Percentiles rank a stretch among this genome's conserved stretches.
phyloP scores from a whole-genome alignment of 2,329 filamentous ascomycete species.

The Pyrenochaeta sp. region DNA sequence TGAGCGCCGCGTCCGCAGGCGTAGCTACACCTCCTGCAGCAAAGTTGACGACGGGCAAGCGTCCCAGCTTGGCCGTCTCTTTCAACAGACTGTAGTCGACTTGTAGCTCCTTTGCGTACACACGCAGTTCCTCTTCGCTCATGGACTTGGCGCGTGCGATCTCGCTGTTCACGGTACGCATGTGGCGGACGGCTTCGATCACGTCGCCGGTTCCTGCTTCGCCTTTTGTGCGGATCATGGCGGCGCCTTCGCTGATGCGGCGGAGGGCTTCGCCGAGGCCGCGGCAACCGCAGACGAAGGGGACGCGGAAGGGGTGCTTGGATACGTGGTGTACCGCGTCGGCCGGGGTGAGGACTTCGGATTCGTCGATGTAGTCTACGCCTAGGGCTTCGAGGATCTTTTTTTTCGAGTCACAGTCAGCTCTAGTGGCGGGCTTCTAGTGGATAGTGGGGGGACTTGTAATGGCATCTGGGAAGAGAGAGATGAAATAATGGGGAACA shows the following conservation, averaged over 20 bases:
- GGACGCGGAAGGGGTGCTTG: conserved; percentile 81
- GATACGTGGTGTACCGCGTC: conserved; percentile 91
- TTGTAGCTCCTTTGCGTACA: conserved; percentile 82
- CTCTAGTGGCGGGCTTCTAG: background rate
- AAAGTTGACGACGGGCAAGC: conserved; percentile 96
- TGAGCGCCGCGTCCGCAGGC: conserved; percentile 92
- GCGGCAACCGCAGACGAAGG: conserved; percentile 96
- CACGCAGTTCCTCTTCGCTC: conserved; percentile 76
- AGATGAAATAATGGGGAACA: conserved; percentile 8
- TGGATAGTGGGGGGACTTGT: background rate
- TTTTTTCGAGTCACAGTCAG: background rate
- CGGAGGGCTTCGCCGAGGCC: conserved; percentile 93
- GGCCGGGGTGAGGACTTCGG: conserved; percentile 94
- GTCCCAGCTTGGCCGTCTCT: conserved; percentile 85
- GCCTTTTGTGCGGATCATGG: conserved; percentile 99
- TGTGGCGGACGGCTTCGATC: conserved; percentile 94
- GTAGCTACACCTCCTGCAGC: conserved; percentile 99
- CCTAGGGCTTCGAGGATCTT: conserved; percentile 93
- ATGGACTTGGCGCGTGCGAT: conserved; percentile 76
- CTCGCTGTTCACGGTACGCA: conserved; percentile 86
- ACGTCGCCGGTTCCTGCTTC: conserved; percentile 98
- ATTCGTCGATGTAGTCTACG: conserved; percentile 98
- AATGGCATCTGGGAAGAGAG: background rate
- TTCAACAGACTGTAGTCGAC: conserved; percentile 80
- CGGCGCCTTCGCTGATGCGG: conserved; percentile 89